A percentile compares a stretch with the other conserved stretches of the same genome.
Conservation (phyloP, 2,329 filamentous ascomycete genomes). For the Colletotrichum australisinense region DNA sequence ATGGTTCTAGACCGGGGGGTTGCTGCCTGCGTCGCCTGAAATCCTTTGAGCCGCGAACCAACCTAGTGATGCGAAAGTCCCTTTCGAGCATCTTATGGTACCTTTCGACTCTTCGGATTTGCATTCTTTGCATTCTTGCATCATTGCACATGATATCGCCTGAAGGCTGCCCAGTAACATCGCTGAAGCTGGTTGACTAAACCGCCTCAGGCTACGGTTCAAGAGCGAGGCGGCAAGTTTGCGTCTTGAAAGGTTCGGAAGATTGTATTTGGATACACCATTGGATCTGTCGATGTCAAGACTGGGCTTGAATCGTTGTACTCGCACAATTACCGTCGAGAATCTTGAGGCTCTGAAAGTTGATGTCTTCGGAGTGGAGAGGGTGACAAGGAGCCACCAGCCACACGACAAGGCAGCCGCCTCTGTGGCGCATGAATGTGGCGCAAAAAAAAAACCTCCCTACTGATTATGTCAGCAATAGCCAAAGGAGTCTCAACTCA, state of each 20-base stretch:
- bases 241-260: too few relatives aligned
- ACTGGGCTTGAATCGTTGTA: background rate
- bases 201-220: background rate
- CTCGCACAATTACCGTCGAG: background rate
- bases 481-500: background rate
- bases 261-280: too few relatives aligned
- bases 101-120: too few relatives aligned
- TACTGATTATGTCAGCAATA: background rate
- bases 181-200: too few relatives aligned
- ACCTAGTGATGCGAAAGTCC: background rate
- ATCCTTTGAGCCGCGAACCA: background rate
- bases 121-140: too few relatives aligned
- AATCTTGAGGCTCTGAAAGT: background rate
- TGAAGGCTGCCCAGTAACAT: background rate
- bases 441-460: too few relatives aligned
- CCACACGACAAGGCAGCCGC: background rate
- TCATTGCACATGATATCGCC: too few relatives aligned
- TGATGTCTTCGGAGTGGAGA: background rate
- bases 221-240: background rate
- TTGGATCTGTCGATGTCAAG: too few relatives aligned
- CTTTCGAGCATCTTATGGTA: background rate
- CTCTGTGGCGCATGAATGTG: background rate
- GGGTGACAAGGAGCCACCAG: background rate
- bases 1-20: background rate
- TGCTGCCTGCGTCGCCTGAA: slow-evolving; percentile 22